These are phyloP conservation scores for Scutellaria galericulata DNA, from an alignment of 257 asterid species.

Conservation along the genomic window DNA sequence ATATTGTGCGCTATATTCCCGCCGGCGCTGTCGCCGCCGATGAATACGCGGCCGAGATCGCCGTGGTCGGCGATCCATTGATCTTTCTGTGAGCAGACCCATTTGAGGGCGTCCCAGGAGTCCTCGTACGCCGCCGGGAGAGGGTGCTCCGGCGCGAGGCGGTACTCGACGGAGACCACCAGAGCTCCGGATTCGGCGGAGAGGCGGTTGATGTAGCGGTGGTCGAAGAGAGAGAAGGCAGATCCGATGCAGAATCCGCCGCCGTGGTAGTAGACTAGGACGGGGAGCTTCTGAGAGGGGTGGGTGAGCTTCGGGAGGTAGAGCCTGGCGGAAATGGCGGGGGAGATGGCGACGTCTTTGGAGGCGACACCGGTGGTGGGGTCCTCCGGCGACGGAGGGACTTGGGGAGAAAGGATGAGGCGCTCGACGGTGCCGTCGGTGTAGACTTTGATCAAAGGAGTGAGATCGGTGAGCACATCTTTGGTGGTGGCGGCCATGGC, in stretches of 20 bases:
- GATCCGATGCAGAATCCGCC: conserved; percentile 48
- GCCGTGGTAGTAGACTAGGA: conserved; percentile 47
- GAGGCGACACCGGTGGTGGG: conserved; percentile 41
- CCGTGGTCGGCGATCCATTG: conserved; percentile 47
- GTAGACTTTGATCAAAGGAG: conserved; percentile 37
- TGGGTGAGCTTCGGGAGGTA: conserved; percentile 41
- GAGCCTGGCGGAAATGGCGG: conserved; percentile 42
- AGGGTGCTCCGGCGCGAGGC: conserved; percentile 57
- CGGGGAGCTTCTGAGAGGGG: conserved; percentile 37
- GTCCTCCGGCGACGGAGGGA: conserved; percentile 42
- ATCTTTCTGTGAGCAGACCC: conserved; percentile 38
- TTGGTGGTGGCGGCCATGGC: conserved; percentile 29
- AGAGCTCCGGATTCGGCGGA: conserved; percentile 31
- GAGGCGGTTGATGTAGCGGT: conserved; percentile 26
- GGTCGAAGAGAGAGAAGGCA: conserved; percentile 28
- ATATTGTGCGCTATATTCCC: conserved; percentile 40
- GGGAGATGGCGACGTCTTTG: conserved; percentile 41
- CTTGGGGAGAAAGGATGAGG: conserved; percentile 7
- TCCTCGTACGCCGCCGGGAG: conserved; percentile 52
- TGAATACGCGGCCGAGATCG: conserved; percentile 40
- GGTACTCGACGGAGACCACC: conserved; percentile 36
- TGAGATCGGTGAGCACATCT: conserved; percentile 34
- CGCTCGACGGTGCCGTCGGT: conserved; percentile 42
- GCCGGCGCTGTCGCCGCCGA: conserved; percentile 49
- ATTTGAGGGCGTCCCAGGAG: conserved; percentile 47